Percentiles rank a stretch among this genome's conserved stretches.
phyloP scores from a whole-genome alignment of 2,329 filamentous ascomycete genomes.

The Colletotrichum eleusines region DNA sequence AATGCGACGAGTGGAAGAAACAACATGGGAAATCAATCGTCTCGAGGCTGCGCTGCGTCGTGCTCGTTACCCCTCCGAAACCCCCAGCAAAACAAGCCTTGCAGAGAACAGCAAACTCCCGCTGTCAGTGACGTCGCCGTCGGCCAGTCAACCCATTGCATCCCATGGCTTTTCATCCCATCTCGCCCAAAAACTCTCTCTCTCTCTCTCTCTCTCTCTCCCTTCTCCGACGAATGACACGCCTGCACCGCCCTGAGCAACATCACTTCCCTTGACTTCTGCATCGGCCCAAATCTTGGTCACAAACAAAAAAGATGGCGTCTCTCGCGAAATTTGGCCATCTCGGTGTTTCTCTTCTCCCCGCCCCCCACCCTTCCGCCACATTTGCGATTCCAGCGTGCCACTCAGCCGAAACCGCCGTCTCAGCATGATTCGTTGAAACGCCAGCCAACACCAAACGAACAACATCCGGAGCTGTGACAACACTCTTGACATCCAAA shows the following conservation, averaged over 20 bases:
- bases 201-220: slow-evolving; percentile 21
- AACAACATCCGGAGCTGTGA: neutral
- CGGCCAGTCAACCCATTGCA: slow-evolving; percentile 35
- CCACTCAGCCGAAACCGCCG: slow-evolving; percentile 21
- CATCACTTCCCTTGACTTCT: neutral
- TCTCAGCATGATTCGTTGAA: slow-evolving; percentile 28
- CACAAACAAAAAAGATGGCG: neutral
- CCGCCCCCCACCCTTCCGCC: neutral
- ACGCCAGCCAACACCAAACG: neutral
- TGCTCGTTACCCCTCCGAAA: slow-evolving; percentile 4
- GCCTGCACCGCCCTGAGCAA: neutral
- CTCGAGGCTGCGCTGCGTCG: neutral
- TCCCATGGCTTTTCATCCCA: slow-evolving; percentile 32
- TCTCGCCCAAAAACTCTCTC: slow-evolving; percentile 32
- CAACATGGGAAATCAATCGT: neutral
- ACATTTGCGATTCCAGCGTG: neutral
- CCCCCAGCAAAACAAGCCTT: slow-evolving; percentile 23
- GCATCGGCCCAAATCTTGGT: neutral
- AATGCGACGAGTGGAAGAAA: neutral
- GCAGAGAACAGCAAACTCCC: slow-evolving; percentile 37
- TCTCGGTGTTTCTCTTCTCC: neutral
- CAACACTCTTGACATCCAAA: neutral
- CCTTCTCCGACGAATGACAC: neutral
- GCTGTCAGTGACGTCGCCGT: slow-evolving; percentile 35
- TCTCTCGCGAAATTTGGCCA: neutral